phyloP scores from a whole-genome alignment of 306 rosid species.

The Arachis hypogaea region DNA sequence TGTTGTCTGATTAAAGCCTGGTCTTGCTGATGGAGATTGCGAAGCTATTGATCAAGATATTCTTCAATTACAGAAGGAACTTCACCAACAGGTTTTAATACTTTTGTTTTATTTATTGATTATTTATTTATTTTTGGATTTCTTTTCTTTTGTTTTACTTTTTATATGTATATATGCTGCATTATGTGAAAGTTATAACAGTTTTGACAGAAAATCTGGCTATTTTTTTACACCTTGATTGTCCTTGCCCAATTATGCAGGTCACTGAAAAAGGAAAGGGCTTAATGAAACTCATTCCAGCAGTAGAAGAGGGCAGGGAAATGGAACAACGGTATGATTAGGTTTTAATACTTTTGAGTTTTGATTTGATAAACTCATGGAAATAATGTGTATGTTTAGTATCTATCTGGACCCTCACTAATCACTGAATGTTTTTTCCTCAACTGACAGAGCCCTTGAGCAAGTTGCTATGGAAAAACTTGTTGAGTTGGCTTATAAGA shows the following conservation, averaged over 20 bases:
- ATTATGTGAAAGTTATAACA: slow-evolving; percentile 15
- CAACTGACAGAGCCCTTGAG: slow-evolving; percentile 67
- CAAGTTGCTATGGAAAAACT: slow-evolving; percentile 82
- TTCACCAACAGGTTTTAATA: slow-evolving; percentile 64
- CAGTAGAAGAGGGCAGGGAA: slow-evolving; percentile 63
- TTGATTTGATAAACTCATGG: slow-evolving; percentile 17
- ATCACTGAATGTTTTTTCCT: slow-evolving; percentile 31
- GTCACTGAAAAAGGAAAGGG: slow-evolving; percentile 59
- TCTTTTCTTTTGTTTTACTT: slow-evolving; percentile 10
- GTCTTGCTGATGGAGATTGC: slow-evolving; percentile 75
- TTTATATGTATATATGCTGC: slow-evolving; percentile 6
- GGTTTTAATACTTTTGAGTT: slow-evolving; percentile 18
- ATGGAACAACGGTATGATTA: slow-evolving; percentile 59
- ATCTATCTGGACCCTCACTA: slow-evolving; percentile 28
- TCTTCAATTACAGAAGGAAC: slow-evolving; percentile 63
- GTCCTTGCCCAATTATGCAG: slow-evolving; percentile 44
- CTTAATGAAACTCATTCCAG: slow-evolving; percentile 53
- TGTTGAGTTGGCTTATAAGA: slow-evolving; percentile 73
- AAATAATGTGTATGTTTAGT: slow-evolving; percentile 4
- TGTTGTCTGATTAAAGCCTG: slow-evolving; percentile 68
- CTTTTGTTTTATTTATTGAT: neutral
- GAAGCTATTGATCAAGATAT: slow-evolving; percentile 67
- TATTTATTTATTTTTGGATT: too few species aligned
- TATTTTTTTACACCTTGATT: slow-evolving; percentile 13
- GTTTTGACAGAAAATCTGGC: slow-evolving; percentile 3